phyloP scores from a whole-genome alignment of 257 asterid species.

The Solanum clarkiae region DNA sequence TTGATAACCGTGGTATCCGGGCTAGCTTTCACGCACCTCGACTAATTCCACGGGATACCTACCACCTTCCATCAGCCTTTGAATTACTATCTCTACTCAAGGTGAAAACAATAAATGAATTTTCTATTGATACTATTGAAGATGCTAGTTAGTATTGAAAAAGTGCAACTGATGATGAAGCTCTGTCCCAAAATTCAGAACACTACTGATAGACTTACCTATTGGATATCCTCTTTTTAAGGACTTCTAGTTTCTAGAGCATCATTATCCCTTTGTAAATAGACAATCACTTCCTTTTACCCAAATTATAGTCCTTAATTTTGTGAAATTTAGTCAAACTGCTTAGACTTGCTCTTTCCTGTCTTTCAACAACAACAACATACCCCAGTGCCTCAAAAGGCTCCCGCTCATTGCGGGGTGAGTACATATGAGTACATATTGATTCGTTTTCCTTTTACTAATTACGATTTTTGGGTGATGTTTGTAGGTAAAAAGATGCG shows the following conservation, averaged over 20 bases:
- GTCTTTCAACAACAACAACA: too few species aligned
- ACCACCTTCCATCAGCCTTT: neutral
- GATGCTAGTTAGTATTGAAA: too few species aligned
- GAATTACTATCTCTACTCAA: neutral
- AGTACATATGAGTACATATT: neutral
- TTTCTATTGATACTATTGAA: neutral
- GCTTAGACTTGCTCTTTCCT: neutral
- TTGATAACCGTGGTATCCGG: too few species aligned
- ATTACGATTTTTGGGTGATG: neutral
- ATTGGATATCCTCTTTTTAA: neutral
- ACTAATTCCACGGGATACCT: too few species aligned
- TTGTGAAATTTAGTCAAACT: neutral
- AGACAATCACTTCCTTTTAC: neutral
- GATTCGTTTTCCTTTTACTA: neutral
- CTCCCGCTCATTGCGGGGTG: too few species aligned
- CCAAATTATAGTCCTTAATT: neutral
- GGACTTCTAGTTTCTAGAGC: neutral
- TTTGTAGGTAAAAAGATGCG: constrained; percentile 90
- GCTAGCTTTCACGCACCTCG: too few species aligned
- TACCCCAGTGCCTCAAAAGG: too few species aligned
- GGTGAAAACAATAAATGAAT: neutral
- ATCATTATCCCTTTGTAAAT: neutral
- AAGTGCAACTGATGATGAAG: neutral
- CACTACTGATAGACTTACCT: neutral
- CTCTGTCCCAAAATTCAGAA: neutral